A percentile compares a stretch with the other conserved stretches of the same genome.
Conservation (phyloP, 345 rosid genomes). For the Eucalyptus lansdowneana region DNA sequence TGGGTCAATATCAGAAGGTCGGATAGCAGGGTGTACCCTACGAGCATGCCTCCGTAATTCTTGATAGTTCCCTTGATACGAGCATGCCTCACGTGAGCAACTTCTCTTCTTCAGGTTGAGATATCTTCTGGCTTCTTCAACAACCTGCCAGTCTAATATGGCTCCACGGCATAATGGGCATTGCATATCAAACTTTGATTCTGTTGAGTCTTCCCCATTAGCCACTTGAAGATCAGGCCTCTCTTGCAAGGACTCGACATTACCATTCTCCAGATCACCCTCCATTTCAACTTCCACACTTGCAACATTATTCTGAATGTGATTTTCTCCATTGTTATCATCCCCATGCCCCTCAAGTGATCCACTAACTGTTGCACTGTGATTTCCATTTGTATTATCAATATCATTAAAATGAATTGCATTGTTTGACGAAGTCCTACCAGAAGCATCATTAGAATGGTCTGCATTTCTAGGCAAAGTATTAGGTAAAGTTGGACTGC, state of each 20-base stretch:
- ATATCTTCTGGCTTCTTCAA: slow-evolving; percentile 68
- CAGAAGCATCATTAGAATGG: slow-evolving; percentile 12
- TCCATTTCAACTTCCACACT: slow-evolving; percentile 18
- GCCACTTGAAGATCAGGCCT: slow-evolving; percentile 22
- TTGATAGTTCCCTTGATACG: slow-evolving; percentile 62
- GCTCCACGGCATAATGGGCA: slow-evolving; percentile 87
- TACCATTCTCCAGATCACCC: slow-evolving; percentile 11
- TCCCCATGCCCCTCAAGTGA: slow-evolving; percentile 2
- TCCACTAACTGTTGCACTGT: background rate
- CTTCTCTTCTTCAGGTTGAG: slow-evolving; percentile 64
- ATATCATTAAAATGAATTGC: slow-evolving; percentile 10
- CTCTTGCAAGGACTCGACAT: slow-evolving; percentile 18
- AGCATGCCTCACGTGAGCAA: slow-evolving; percentile 80
- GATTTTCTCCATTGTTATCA: slow-evolving; percentile 2
- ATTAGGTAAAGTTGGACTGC: slow-evolving; percentile 14
- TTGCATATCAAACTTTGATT: slow-evolving; percentile 26
- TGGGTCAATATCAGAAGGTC: slow-evolving; percentile 82
- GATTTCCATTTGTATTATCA: slow-evolving; percentile 6
- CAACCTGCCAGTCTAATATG: slow-evolving; percentile 52
- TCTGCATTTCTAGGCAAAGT: slow-evolving; percentile 13
- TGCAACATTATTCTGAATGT: background rate
- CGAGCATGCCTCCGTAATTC: slow-evolving; percentile 86
- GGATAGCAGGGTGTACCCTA: slow-evolving; percentile 60
- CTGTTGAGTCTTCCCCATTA: slow-evolving; percentile 17
- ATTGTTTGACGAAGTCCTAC: slow-evolving; percentile 12